Percentiles rank a stretch among this genome's conserved stretches.
Conservation (phyloP, 2,329 filamentous ascomycete species). For the Cercospora citrullina region DNA sequence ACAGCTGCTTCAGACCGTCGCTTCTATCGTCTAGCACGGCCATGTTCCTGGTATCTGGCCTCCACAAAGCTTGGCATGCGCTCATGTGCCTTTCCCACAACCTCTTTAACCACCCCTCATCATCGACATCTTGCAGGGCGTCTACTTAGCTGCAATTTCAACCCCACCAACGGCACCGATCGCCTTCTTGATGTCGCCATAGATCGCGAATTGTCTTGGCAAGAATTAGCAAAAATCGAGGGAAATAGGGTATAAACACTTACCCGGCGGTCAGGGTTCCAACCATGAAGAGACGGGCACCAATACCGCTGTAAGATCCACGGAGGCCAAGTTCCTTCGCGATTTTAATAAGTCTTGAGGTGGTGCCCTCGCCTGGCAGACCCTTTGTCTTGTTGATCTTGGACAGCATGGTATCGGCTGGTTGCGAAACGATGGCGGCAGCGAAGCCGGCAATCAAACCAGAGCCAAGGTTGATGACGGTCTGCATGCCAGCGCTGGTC, state of each 20-base stretch:
- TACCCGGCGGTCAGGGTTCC: slow-evolving; percentile 74
- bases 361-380: slow-evolving; percentile 79
- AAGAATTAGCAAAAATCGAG: background rate
- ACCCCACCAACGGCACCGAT: slow-evolving; percentile 74
- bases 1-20: background rate
- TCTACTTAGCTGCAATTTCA: slow-evolving; percentile 56
- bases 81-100: too few species aligned
- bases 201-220: too few species aligned
- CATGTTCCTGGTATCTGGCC: background rate
- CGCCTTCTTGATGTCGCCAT: slow-evolving; percentile 30
- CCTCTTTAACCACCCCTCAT: too few species aligned
- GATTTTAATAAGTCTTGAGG: slow-evolving; percentile 81
- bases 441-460: slow-evolving; percentile 86
- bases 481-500: slow-evolving; percentile 69
- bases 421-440: slow-evolving; percentile 82
- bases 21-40: background rate
- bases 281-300: slow-evolving; percentile 74
- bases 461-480: slow-evolving; percentile 78
- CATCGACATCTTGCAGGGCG: too few species aligned
- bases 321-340: slow-evolving; percentile 75
- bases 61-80: background rate
- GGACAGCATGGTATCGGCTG: slow-evolving; percentile 88
- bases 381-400: slow-evolving; percentile 97
- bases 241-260: background rate
- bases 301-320: slow-evolving; percentile 78